Evolutionary conservation across 139 green algal genomes (phyloP), one percentile per base, ranked within the genome.

Genomic region (Chlorella sp.): DNA sequence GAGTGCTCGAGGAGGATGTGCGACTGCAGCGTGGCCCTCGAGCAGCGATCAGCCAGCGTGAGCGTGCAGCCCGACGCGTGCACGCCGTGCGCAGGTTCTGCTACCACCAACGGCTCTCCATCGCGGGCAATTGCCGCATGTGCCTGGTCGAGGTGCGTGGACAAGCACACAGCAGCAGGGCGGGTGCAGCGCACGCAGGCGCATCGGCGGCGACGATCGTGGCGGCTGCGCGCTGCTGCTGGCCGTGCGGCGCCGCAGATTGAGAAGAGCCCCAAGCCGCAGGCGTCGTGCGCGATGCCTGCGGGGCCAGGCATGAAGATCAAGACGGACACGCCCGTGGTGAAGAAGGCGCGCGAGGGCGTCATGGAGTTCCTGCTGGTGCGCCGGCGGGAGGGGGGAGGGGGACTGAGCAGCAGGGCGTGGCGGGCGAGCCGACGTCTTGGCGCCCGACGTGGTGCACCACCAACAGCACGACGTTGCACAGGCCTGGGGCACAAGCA

Each of bases 361-460:
- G 95, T 99, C 30, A 99, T 99, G 95, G 95, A 99, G 90, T 98
- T 99, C 65, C 80, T 99, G 76, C 88, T 99, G 78, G 83, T 97
- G 51, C 24, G 79, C 30, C 4, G 42, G 10, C 42, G 42, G 10
- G 42, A n/a, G n/a, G n/a, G n/a, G n/a, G n/a, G n/a, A n/a, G n/a
- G n/a, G n/a, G n/a, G n/a, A n/a, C n/a, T n/a, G n/a, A n/a, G n/a
- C n/a, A n/a, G n/a, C n/a, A n/a, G n/a, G n/a, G n/a, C n/a, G n/a
- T n/a, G n/a, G n/a, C n/a, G n/a, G n/a, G n/a, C n/a, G n/a, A n/a
- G n/a, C n/a, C n/a, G n/a, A n/a, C n/a, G n/a, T n/a, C n/a, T n/a
- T n/a, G n/a, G n/a, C n/a, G n/a, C n/a, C n/a, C n/a, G n/a, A n/a
- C n/a, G n/a, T n/a, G n/a, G n/a, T n/a, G n/a, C n/a, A n/a, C n/a